These are phyloP conservation scores for Hansenula lynferdii DNA, from an alignment of 1,139 yeast species.

Conservation along the genomic window DNA sequence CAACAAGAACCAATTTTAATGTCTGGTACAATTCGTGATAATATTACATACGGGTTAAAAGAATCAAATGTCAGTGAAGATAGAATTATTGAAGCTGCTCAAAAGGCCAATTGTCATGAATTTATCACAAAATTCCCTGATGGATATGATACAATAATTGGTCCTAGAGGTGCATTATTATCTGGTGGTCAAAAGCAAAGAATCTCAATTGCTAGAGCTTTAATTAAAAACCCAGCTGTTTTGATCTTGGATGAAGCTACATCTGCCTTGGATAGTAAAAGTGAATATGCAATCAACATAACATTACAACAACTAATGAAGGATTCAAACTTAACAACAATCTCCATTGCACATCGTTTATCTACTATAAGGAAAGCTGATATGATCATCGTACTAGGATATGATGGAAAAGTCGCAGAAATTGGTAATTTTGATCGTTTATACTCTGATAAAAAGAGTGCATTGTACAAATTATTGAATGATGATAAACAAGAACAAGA, in stretches of 20 bases:
- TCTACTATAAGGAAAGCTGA: slow-evolving; percentile 87
- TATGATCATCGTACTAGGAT: slow-evolving; percentile 72
- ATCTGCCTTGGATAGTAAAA: slow-evolving; percentile 78
- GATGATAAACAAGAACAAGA: slow-evolving; percentile 26
- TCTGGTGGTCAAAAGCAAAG: slow-evolving; percentile 90
- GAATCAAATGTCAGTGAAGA: slow-evolving; percentile 31
- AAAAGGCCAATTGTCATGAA: slow-evolving; percentile 69
- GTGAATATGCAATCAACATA: slow-evolving; percentile 77
- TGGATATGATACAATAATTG: slow-evolving; percentile 78
- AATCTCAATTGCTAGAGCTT: slow-evolving; percentile 77
- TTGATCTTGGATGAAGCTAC: slow-evolving; percentile 79
- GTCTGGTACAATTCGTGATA: slow-evolving; percentile 85
- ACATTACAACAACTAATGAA: slow-evolving; percentile 60
- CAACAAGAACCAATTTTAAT: slow-evolving; percentile 94
- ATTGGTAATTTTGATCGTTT: slow-evolving; percentile 69
- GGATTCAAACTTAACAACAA: slow-evolving; percentile 65
- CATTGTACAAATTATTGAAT: slow-evolving; percentile 63
- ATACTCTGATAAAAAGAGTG: slow-evolving; percentile 58
- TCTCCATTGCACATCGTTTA: slow-evolving; percentile 88
- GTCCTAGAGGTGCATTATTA: slow-evolving; percentile 81
- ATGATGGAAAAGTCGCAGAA: slow-evolving; percentile 78
- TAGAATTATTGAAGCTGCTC: slow-evolving; percentile 60
- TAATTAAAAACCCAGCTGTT: slow-evolving; percentile 68
- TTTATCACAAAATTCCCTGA: slow-evolving; percentile 77
- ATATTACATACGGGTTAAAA: slow-evolving; percentile 72